phyloP scores from a whole-genome alignment of 192 early-diverging fungal species.

The Umbelopsis ramanniana region DNA sequence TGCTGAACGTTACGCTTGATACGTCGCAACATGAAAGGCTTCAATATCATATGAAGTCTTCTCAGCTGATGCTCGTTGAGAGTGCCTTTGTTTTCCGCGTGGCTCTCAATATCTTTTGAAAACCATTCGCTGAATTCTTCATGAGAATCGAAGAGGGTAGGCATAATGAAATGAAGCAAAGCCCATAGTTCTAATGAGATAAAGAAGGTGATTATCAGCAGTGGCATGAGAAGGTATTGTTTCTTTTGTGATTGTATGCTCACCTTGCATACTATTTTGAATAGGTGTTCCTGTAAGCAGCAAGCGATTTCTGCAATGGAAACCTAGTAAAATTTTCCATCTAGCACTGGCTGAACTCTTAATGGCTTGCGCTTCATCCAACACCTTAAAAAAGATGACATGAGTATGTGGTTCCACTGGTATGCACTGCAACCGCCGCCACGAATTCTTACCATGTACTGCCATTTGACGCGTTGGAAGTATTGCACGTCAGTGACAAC shows the following conservation, averaged over 20 bases:
- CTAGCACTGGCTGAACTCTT: slow-evolving; percentile 87
- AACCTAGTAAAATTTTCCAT: slow-evolving; percentile 84
- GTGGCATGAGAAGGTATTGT: no score
- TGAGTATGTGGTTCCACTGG: neutral
- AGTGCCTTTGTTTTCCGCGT: slow-evolving; percentile 80
- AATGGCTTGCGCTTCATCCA: slow-evolving; percentile 95
- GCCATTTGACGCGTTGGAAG: slow-evolving; percentile 87
- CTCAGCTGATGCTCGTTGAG: slow-evolving; percentile 86
- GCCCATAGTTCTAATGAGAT: slow-evolving; percentile 81
- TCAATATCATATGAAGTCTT: slow-evolving; percentile 88
- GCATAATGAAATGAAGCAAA: slow-evolving; percentile 94
- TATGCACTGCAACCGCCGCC: neutral
- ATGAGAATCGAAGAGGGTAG: slow-evolving; percentile 90
- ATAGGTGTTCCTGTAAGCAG: slow-evolving; percentile 92
- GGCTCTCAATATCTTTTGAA: slow-evolving; percentile 88
- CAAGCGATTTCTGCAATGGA: slow-evolving; percentile 85
- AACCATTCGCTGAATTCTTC: slow-evolving; percentile 97
- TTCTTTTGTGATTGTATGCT: neutral
- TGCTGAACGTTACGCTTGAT: slow-evolving; percentile 90
- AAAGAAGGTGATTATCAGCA: neutral
- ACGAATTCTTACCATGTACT: slow-evolving; percentile 73
- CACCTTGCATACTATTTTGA: slow-evolving; percentile 88
- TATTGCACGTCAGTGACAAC: slow-evolving; percentile 81
- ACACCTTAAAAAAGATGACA: slow-evolving; percentile 37
- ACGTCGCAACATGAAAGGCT: slow-evolving; percentile 94